Base-by-base conservation (phyloP, 2,329 filamentous ascomycete genomes). In the Diaporthe nobilis region DNA sequence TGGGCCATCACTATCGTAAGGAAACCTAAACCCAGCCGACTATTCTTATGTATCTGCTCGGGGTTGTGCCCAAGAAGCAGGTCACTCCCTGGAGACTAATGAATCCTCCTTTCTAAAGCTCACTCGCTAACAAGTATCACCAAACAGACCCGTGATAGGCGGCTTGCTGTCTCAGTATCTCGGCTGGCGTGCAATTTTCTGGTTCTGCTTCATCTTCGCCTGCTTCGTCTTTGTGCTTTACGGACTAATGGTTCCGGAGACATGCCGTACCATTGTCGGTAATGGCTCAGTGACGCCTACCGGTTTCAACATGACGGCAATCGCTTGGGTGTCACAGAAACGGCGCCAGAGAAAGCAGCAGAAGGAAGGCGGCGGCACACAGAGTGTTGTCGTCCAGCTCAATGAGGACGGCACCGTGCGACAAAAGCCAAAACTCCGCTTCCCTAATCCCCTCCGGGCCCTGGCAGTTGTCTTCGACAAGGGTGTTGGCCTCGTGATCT, bases 111-210 rank as follows among this genome's bases (percentile, higher is more conserved):
- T 55, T 22, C 31, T 25, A 15, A 28, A 42, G 6, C 44, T 9
- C n/a, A 42, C 25, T 25, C 42, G 22, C 49, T 70, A 42, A 70
- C 25, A 25, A 42, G 10, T 15, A 10, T 28, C n/a, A 31, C 37
- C 13, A 53, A 70, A 70, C n/a, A 70, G 65, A 0, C 92, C 93
- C 0, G 87, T 93, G 1, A 84, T 94, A 4, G 92, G 93, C 20
- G 93, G 92, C 1, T 77, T 94, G 1, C 82, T 95, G 25, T 87
- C 88, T 25, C 86, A 93, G 77, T 93, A 89, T 76, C 86, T 93
- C 0, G 91, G 91, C 12, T 94, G 92, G 92, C 85, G 89, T n/a
- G 87, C 89, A 73, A 90, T 93, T 74, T 94, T 94, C 79, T 94
- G 92, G 92, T 93, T 94, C 79, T 86, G 92, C 74, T 86, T 89